Base-by-base conservation (phyloP, 2,329 filamentous ascomycete species). In the Aspergillus sp. region DNA sequence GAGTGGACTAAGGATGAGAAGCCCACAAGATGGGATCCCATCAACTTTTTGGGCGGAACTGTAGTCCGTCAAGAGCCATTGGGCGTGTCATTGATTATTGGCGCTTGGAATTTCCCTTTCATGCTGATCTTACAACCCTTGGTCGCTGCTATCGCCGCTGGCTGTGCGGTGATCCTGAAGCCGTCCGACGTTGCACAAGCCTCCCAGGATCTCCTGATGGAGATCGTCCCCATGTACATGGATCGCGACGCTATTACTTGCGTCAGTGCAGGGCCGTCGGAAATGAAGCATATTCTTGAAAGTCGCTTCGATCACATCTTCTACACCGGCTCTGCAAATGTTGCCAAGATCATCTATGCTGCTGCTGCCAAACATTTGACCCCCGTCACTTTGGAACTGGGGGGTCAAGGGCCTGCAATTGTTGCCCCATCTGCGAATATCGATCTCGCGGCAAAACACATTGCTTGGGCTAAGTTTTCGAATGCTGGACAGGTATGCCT, bases 81-180 rank as follows among this genome's bases (percentile, higher is more conserved):
- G 2, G 81, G 80, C 5, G 75, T 81, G 1, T 71, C 73, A 0
- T 72, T 83, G 9, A 75, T 82, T 45, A 78, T 83, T 21, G 76
- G 77, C 0, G 72, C 80, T 2, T 82, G 80, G 80, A 82, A 83
- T 60, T 82, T 77, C 17, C 80, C 80, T 0, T 67, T 82, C 53
- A 62, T 74, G 3, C 67, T 79, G 3, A 59, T 73, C 0, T 52
- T 82, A 0, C 71, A 76, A 56, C 79, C 79, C 19, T 64, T 80
- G 38, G 61, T 81, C 23, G 77, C 74, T 15, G 80, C 79, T 15
- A 78, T 82, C 17, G 73, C 79, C 2, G 79, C 81, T 1, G 81
- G 81, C 5, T 74, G 70, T 52, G 69, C 72, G 28, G 71, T 76
- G 8, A 63, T 82, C 7, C 58, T 83, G 28, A 83, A 83, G 65